Conservation (phyloP, 1,284 basidiomycete genomes). For the Ceratobasidium papillatum region DNA sequence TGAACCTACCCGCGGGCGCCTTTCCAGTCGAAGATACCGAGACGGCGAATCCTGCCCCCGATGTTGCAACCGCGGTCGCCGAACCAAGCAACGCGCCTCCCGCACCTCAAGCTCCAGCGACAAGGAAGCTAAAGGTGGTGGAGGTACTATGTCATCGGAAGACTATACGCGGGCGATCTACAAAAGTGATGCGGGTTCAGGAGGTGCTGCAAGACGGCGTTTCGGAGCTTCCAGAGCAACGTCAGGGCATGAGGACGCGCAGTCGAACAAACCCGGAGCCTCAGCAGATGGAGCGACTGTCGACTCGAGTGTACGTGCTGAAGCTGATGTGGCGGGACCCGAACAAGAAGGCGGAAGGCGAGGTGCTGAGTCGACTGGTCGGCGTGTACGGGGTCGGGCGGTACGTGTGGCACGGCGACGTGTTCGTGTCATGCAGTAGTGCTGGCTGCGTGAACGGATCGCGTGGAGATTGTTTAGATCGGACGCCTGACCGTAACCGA, state of each 20-base stretch:
- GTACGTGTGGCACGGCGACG: slow-evolving; percentile 15
- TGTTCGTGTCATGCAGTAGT: not conserved
- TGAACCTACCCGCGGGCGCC: slow-evolving; percentile 12
- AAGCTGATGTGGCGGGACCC: slow-evolving; percentile 34
- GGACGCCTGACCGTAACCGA: not conserved
- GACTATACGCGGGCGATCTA: slow-evolving; percentile 18
- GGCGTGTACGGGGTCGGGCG: slow-evolving; percentile 10
- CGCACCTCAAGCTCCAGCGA: not conserved
- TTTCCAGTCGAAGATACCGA: not conserved
- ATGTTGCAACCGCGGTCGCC: not conserved
- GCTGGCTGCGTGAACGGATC: not conserved
- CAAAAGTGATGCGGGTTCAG: slow-evolving; percentile 13
- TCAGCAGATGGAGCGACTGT: not conserved
- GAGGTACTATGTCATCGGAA: slow-evolving; percentile 7
- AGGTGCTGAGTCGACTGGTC: not conserved
- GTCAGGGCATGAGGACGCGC: not conserved
- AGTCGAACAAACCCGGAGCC: not conserved
- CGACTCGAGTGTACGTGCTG: slow-evolving; percentile 2
- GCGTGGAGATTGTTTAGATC: not conserved
- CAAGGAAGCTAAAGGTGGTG: slow-evolving; percentile 18
- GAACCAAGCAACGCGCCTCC: not conserved
- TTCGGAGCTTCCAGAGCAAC: not conserved
- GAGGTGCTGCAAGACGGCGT: not conserved
- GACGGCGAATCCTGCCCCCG: not conserved
- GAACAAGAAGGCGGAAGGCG: not conserved